Percentiles rank a stretch among this genome's conserved stretches.
These are phyloP conservation scores for Colletotrichum sp. DNA, from an alignment of 2,329 filamentous ascomycete species.

Conservation along the genomic window DNA sequence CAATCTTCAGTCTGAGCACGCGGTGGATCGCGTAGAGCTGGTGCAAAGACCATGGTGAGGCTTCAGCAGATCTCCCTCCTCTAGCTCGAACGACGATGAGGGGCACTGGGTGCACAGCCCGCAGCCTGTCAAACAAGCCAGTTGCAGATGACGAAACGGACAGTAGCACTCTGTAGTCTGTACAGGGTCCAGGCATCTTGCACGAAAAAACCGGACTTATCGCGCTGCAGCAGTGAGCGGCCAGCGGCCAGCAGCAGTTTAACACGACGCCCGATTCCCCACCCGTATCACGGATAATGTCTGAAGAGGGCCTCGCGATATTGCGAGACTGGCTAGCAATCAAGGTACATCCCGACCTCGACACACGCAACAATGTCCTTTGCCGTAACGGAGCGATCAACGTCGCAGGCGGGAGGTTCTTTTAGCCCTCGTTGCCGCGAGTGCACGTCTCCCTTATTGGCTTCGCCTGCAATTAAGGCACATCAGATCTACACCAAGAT, in stretches of 20 bases:
- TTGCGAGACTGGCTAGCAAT: not conserved
- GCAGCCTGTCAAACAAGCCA: constrained; percentile 14
- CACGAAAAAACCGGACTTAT: not conserved
- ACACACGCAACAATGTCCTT: not conserved
- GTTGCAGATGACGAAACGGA: constrained; percentile 16
- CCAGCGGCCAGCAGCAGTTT: constrained; percentile 14
- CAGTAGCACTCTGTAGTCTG: not conserved
- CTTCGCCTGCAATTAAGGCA: constrained; percentile 5
- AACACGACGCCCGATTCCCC: constrained; percentile 10
- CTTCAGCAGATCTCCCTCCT: constrained; percentile 15
- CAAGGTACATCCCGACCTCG: constrained; percentile 13
- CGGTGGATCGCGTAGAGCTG: constrained; percentile 7
- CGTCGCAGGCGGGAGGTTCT: constrained; percentile 9
- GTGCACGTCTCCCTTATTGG: constrained; percentile 7
- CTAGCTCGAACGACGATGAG: constrained; percentile 1
- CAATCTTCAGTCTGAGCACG: not conserved
- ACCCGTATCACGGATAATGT: constrained; percentile 16
- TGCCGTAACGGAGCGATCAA: not conserved
- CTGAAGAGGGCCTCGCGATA: constrained; percentile 4
- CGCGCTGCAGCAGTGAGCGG: not conserved
- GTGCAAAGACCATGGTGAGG: constrained; percentile 10
- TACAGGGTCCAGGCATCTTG: constrained; percentile 14
- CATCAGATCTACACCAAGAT: constrained; percentile 10
- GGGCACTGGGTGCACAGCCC: constrained; percentile 12
- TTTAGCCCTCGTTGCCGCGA: constrained; percentile 14